Evolutionary conservation across 139 green algal genomes (phyloP).

Genomic region (Chlorella sp.): DNA sequence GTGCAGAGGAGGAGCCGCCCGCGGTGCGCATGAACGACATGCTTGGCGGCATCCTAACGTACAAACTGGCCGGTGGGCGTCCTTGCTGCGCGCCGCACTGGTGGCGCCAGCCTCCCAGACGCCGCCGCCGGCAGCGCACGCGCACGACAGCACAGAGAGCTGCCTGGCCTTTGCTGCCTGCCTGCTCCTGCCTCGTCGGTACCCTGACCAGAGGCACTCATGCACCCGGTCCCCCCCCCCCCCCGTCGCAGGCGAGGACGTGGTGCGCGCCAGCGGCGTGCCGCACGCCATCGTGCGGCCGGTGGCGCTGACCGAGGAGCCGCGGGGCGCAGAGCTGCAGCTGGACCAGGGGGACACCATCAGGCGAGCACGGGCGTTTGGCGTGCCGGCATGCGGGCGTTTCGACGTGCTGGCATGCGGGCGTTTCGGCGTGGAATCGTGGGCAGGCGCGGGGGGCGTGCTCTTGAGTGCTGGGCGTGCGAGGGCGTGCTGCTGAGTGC

Average conservation of each 20-base stretch:
- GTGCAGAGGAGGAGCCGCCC: conserved; percentile 75
- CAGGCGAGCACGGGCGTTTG: conserved; percentile 50
- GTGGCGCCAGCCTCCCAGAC: too few relatives aligned
- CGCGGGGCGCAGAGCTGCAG: conserved; percentile 65
- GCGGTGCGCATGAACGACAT: conserved; percentile 89
- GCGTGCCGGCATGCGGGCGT: not conserved
- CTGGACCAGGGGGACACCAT: conserved; percentile 87
- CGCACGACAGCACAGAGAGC: too few relatives aligned
- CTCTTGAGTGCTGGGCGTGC: not conserved
- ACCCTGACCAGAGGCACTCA: too few relatives aligned
- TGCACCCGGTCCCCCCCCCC: not conserved
- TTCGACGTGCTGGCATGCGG: not conserved
- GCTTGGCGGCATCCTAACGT: conserved; percentile 90
- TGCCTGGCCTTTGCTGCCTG: too few relatives aligned
- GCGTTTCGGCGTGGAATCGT: not conserved
- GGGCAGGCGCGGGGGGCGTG: not conserved
- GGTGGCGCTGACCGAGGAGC: conserved; percentile 83
- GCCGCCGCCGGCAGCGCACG: too few relatives aligned
- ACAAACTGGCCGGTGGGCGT: conserved; percentile 75
- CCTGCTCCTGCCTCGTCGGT: too few relatives aligned
- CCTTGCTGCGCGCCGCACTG: too few relatives aligned
- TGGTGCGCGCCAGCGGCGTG: conserved; percentile 71
- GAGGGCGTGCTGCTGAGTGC: not conserved
- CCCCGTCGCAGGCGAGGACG: conserved; percentile 69
- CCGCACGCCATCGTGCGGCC: conserved; percentile 79